Evolutionary conservation across 2,329 filamentous ascomycete species (phyloP), one percentile per base, ranked within the genome.

Genomic region (Bipolaris zeicola): DNA sequence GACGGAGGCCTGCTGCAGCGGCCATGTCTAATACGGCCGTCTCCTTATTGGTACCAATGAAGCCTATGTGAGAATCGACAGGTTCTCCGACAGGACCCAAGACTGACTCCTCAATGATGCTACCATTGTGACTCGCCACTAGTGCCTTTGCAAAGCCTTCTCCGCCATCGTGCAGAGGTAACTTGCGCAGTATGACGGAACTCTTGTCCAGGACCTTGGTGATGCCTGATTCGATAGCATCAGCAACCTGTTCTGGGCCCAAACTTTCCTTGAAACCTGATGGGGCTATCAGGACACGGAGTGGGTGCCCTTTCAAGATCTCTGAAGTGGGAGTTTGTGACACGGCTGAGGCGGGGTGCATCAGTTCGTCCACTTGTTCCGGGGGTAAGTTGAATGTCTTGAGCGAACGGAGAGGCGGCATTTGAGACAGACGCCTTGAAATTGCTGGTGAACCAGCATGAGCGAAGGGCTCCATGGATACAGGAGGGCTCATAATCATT

Each of bases 251-350:
- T 13, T 78, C 73, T 3, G 82, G 80, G 14, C 79, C 75, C 3
- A 84, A 76, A 46, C 81, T 83, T 24, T 82, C 82, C 56, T 84
- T 84, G 75, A 84, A 84, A 2, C 82, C 82, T 0, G 81, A 83
- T 0, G 82, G 82, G 14, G 80, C 81, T 36, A 84, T 76, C 46
- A 84, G 76, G 22, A 84, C 73, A 33, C 71, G 58, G 6, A 72
- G 57, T 22, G 65, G 62, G 36, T 65, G 62, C 18, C 58, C 65
- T 24, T 52, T 49, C 2, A 69, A 48, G 11, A 66, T 53, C 33
- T 71, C 63, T 33, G 66, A 66, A 2, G 60, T 65, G 36, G 66
- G 68, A 22, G 63, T 68, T 1, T 58, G 51, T 20, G 64, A 31
- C 2, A 62, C 50, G 13, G 60, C 58, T 2, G 68, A 63, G n/a